phyloP scores from a whole-genome alignment of 768 basidiomycete genomes.

The Suillus alpinus region DNA sequence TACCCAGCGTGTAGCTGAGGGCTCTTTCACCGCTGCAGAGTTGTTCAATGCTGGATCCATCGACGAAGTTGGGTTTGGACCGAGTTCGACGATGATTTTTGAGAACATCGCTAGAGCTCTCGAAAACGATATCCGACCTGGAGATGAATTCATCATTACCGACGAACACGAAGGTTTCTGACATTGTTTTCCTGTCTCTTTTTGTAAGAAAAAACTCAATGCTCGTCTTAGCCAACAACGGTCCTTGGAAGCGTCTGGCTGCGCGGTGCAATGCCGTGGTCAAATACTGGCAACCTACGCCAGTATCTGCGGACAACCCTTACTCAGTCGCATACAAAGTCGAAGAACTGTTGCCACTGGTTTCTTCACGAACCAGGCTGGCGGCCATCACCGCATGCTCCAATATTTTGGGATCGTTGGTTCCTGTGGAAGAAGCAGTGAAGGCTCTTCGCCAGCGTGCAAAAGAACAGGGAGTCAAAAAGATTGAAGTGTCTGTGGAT shows the following conservation, averaged over 20 bases:
- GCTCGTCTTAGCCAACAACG: constrained; percentile 56
- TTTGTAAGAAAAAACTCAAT: background rate
- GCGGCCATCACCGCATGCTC: constrained; percentile 74
- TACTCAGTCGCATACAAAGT: constrained; percentile 59
- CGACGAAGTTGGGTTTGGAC: constrained; percentile 64
- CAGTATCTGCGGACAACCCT: constrained; percentile 54
- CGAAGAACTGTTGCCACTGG: constrained; percentile 57
- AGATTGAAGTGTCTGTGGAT: constrained; percentile 69
- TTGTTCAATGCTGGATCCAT: constrained; percentile 63
- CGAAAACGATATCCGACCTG: constrained; percentile 49
- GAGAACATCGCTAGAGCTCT: constrained; percentile 68
- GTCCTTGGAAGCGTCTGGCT: constrained; percentile 76
- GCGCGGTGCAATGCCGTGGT: constrained; percentile 49
- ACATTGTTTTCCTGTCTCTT: background rate
- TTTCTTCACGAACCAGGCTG: constrained; percentile 64
- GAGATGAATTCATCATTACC: constrained; percentile 77
- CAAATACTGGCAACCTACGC: constrained; percentile 56
- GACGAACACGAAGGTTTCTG: constrained; percentile 73
- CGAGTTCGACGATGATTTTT: constrained; percentile 64
- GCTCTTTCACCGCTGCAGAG: constrained; percentile 48
- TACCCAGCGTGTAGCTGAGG: constrained; percentile 51
- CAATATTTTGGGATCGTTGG: constrained; percentile 68
- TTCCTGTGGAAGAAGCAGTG: constrained; percentile 58
- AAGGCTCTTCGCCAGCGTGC: constrained; percentile 50
- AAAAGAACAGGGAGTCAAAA: constrained; percentile 47